A percentile compares a stretch with the other conserved stretches of the same genome.
phyloP scores from a whole-genome alignment of 2,329 filamentous ascomycete genomes.

The Fusarium praegraminearum region DNA sequence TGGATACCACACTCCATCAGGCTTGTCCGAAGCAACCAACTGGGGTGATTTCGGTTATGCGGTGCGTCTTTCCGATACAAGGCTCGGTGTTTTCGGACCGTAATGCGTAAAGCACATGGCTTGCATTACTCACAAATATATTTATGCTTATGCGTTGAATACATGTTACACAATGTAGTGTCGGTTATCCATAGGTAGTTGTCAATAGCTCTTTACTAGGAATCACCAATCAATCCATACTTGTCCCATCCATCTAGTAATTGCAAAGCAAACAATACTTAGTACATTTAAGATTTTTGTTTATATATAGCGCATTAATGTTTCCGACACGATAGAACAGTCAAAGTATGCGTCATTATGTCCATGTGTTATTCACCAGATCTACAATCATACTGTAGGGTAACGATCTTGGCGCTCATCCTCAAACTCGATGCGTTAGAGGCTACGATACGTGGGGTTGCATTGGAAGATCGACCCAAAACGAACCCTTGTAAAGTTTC shows the following conservation, averaged over 20 bases:
- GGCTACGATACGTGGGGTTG: conserved; percentile 1
- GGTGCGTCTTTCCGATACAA: conserved; percentile 3
- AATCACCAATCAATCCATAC: background rate
- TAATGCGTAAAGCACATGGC: background rate
- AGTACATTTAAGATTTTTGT: background rate
- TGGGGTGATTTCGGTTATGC: background rate
- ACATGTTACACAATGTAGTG: too few species aligned
- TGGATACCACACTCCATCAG: background rate
- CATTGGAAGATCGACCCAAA: conserved; percentile 13
- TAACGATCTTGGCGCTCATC: conserved; percentile 7
- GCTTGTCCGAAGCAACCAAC: background rate
- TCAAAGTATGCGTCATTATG: background rate
- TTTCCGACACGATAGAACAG: background rate
- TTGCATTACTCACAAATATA: background rate
- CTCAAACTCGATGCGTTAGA: conserved; percentile 27
- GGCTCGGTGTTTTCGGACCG: conserved; percentile 6
- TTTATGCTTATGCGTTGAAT: background rate
- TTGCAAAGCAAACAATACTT: background rate
- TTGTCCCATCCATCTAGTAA: background rate
- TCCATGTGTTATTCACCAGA: background rate
- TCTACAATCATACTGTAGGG: conserved; percentile 20
- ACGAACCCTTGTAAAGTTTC: conserved; percentile 9
- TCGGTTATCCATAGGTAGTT: background rate
- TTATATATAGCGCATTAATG: background rate
- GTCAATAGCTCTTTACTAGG: background rate